These are phyloP conservation scores for Trapa incisa DNA, from an alignment of 345 rosid species.

Conservation along the genomic window DNA sequence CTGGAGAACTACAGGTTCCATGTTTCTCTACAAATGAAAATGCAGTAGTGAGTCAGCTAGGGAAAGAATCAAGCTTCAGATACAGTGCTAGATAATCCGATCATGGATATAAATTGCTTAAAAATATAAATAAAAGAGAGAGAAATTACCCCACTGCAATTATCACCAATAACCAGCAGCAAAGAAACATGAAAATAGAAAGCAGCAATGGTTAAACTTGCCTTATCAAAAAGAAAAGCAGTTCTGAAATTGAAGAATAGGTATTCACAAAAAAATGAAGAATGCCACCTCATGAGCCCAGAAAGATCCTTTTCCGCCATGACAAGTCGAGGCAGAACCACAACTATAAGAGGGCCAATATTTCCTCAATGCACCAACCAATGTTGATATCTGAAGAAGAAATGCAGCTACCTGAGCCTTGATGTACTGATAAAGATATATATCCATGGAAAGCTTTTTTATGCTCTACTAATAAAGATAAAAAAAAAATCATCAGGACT, in stretches of 20 bases:
- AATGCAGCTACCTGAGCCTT: not conserved
- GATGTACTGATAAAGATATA: not conserved
- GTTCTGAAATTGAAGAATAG: conserved; percentile 1
- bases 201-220: conserved; percentile 24
- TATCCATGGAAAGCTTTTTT: not conserved
- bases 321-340: conserved; percentile 28
- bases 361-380: conserved; percentile 19
- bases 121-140: conserved; percentile 13
- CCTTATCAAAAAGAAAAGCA: not conserved
- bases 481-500: not conserved
- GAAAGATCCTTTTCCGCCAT: conserved; percentile 30
- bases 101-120: conserved; percentile 6
- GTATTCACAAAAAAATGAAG: not conserved
- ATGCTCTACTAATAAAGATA: not conserved
- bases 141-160: conserved; percentile 81
- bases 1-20: conserved; percentile 83
- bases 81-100: not conserved
- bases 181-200: conserved; percentile 17
- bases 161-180: conserved; percentile 22
- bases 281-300: conserved; percentile 38
- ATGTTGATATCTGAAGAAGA: conserved; percentile 23
- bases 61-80: not conserved
- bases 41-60: not conserved
- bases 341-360: conserved; percentile 38
- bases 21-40: conserved; percentile 67